Conservation (phyloP, 345 rosid genomes). For the Pistacia integerrima region DNA sequence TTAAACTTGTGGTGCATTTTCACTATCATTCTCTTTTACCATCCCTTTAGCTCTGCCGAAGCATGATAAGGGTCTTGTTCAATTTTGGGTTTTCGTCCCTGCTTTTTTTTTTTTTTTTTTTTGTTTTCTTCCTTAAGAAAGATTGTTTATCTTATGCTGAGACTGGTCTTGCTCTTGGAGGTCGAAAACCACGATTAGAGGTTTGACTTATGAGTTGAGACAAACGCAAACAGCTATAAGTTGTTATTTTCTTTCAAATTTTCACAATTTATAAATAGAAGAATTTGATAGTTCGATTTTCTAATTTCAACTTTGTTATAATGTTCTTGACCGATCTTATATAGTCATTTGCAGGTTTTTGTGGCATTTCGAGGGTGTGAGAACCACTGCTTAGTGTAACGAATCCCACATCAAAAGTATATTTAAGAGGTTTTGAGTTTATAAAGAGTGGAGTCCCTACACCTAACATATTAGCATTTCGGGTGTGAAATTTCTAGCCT, state of each 20-base stretch:
- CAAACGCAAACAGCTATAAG: background rate
- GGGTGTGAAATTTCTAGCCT: too few species aligned
- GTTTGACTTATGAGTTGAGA: conserved; percentile 27
- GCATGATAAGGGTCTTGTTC: background rate
- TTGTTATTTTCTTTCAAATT: background rate
- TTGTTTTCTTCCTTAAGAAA: background rate
- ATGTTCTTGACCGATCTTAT: background rate
- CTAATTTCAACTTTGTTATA: background rate
- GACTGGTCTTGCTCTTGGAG: conserved; percentile 90
- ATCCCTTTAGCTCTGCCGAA: background rate
- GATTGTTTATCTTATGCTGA: conserved; percentile 22
- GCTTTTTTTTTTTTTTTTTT: background rate
- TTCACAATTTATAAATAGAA: background rate
- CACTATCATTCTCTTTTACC: background rate
- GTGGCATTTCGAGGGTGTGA: conserved; percentile 89
- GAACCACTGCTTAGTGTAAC: conserved; percentile 39
- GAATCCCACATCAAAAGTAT: too few species aligned
- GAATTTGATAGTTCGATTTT: background rate
- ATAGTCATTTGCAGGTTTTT: conserved; percentile 60
- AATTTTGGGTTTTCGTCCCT: background rate
- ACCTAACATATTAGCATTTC: too few species aligned
- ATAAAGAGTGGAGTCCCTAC: too few species aligned
- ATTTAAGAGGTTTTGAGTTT: too few species aligned
- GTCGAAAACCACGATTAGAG: conserved; percentile 81
- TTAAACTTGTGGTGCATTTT: background rate